Evolutionary conservation across 2,329 filamentous ascomycete genomes (phyloP).

Genomic region (Colletotrichum sp.): DNA sequence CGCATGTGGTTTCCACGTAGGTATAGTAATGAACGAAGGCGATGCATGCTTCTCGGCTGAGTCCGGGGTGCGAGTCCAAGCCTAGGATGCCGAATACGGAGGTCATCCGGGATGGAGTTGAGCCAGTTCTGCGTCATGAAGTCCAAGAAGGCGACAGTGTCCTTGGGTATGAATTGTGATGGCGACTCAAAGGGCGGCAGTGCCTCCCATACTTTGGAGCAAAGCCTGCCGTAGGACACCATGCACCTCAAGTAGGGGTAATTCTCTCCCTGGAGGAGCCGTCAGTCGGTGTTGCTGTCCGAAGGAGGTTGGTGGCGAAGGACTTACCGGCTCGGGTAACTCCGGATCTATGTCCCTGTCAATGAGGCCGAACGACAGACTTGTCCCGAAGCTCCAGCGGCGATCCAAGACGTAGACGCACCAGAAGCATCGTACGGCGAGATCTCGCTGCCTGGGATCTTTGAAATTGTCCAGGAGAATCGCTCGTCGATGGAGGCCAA

Average conservation of each 20-base stretch:
- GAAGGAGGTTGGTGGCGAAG: accelerated
- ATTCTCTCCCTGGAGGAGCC: slow-evolving; percentile 29
- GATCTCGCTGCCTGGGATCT: slow-evolving; percentile 31
- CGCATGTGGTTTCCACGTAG: slow-evolving; percentile 50
- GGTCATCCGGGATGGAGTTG: slow-evolving; percentile 45
- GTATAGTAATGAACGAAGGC: slow-evolving; percentile 46
- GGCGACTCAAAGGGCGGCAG: slow-evolving; percentile 41
- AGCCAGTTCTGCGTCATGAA: slow-evolving; percentile 50
- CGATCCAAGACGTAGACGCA: slow-evolving; percentile 56
- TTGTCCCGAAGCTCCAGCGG: slow-evolving; percentile 57
- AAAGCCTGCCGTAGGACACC: slow-evolving; percentile 51
- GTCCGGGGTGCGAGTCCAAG: slow-evolving; percentile 34
- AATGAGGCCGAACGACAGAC: slow-evolving; percentile 51
- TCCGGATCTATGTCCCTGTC: slow-evolving; percentile 55
- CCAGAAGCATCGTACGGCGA: slow-evolving; percentile 50
- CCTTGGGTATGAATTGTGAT: slow-evolving; percentile 36
- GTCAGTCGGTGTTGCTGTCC: neutral
- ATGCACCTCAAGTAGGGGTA: slow-evolving; percentile 50
- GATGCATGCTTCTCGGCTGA: slow-evolving; percentile 41
- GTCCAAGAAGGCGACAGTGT: slow-evolving; percentile 44
- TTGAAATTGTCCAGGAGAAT: slow-evolving; percentile 45
- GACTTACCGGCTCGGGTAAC: slow-evolving; percentile 45
- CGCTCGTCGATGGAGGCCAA: slow-evolving; percentile 52
- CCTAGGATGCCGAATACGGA: slow-evolving; percentile 41
- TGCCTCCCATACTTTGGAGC: slow-evolving; percentile 51